phyloP scores from a whole-genome alignment of 768 basidiomycete species.

The Tricholoma flavovirens region DNA sequence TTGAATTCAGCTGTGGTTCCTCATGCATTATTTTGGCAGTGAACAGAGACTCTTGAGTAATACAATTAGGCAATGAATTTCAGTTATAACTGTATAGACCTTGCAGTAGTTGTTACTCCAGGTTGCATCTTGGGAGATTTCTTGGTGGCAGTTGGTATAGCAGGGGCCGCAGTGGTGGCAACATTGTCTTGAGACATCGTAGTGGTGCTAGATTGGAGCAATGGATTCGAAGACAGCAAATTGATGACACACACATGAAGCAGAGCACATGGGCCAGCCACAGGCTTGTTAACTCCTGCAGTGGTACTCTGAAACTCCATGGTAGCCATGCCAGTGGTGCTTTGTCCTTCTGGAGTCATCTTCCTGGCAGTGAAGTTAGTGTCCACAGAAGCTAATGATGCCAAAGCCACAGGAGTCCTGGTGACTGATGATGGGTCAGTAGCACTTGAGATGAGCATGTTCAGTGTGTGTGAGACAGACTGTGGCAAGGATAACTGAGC shows the following conservation, averaged over 20 bases:
- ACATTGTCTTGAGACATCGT: not conserved
- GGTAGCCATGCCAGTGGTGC: too few relatives aligned
- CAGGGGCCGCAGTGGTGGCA: not conserved
- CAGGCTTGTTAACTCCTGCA: too few relatives aligned
- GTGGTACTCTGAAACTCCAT: too few relatives aligned
- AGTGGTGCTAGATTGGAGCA: not conserved
- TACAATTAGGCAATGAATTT: too few relatives aligned
- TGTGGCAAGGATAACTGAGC: not conserved
- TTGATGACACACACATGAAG: not conserved
- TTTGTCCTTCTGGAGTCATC: not conserved
- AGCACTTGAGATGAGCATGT: too few relatives aligned
- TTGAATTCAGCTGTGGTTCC: too few relatives aligned
- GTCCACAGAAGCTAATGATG: not conserved
- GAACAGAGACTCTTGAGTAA: conserved; percentile 1
- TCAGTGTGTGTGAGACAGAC: not conserved
- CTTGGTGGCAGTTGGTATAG: not conserved
- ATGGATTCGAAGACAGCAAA: not conserved
- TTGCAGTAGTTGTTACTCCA: too few relatives aligned
- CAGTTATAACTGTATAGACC: too few relatives aligned
- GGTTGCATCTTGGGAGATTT: too few relatives aligned
- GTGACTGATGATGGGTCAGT: too few relatives aligned
- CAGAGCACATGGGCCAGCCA: not conserved
- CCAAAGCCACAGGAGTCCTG: too few relatives aligned
- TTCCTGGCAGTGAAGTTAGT: not conserved
- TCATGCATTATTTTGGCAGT: not conserved